These are phyloP conservation scores for Halophytophthora polymorphica DNA, from an alignment of 352 stramenopile species.

Conservation along the genomic window DNA sequence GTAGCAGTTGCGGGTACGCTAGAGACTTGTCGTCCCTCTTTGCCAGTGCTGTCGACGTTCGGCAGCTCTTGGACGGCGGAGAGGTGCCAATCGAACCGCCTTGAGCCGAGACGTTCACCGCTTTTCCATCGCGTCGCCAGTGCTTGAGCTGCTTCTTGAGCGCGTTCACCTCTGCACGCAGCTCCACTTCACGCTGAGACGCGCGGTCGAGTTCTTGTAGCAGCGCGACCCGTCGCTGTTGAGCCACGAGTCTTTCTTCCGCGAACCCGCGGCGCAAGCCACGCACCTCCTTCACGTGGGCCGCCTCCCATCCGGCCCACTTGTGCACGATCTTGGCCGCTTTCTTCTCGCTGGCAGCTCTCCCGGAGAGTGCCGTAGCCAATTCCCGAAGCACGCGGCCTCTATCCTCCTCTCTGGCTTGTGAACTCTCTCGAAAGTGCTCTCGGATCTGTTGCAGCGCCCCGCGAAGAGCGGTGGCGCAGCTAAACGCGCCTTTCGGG, in stretches of 20 bases:
- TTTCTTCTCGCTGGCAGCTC: conserved; percentile 9
- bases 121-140: not conserved
- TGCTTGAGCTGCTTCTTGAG: conserved; percentile 6
- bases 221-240: conserved; percentile 7
- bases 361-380: conserved; percentile 5
- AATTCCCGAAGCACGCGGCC: conserved; percentile 6
- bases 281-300: conserved; percentile 21
- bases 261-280: conserved; percentile 16
- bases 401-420: not conserved
- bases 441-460: conserved; percentile 17
- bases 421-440: not conserved
- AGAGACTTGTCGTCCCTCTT: not conserved
- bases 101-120: not conserved
- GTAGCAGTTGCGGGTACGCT: conserved; percentile 22
- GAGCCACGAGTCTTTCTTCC: conserved; percentile 9
- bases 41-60: not conserved
- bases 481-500: not conserved
- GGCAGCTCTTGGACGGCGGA: not conserved
- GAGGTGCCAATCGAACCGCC: no score
- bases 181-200: conserved; percentile 18
- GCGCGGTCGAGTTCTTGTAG: conserved; percentile 14
- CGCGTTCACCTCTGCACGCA: conserved; percentile 20
- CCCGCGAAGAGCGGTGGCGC: conserved; percentile 10
- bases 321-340: conserved; percentile 28
- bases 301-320: conserved; percentile 27